Percentiles rank a stretch among this genome's conserved stretches.
Evolutionary conservation across 345 rosid species (phyloP).

Genomic region (Syzygium aqueum): DNA sequence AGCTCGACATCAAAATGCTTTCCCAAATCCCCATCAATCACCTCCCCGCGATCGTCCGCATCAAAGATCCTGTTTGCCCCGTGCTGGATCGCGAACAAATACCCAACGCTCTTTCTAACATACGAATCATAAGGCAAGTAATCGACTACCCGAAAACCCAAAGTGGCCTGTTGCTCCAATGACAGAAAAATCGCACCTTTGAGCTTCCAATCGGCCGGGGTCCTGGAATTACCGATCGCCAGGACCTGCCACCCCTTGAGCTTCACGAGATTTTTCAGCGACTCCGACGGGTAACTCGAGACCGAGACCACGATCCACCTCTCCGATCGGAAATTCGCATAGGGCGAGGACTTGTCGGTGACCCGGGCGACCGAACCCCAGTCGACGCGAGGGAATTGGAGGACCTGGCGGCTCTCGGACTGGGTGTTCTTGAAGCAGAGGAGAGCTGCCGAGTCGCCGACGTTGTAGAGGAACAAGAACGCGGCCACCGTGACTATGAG

Average conservation of each 20-base stretch:
- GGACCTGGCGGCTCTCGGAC: constrained; percentile 37
- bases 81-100: constrained; percentile 91
- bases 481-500: constrained; percentile 50
- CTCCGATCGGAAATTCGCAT: constrained; percentile 63
- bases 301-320: constrained; percentile 88
- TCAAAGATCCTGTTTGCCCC: constrained; percentile 95
- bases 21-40: constrained; percentile 75
- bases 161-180: constrained; percentile 70
- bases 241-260: constrained; percentile 94
- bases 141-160: constrained; percentile 68
- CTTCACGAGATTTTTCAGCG: constrained; percentile 48
- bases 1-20: constrained; percentile 89
- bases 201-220: constrained; percentile 78
- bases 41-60: constrained; percentile 88
- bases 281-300: constrained; percentile 59
- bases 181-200: constrained; percentile 86
- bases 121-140: constrained; percentile 86
- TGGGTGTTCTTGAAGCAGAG: constrained; percentile 49
- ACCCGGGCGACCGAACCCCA: constrained; percentile 57
- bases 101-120: constrained; percentile 82
- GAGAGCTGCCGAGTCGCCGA: constrained; percentile 57
- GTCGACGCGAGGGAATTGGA: constrained; percentile 52
- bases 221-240: constrained; percentile 77
- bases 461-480: constrained; percentile 61
- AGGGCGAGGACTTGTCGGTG: constrained; percentile 56